Conservation (phyloP, 2,329 filamentous ascomycete genomes). For the Trichoderma hamatum region DNA sequence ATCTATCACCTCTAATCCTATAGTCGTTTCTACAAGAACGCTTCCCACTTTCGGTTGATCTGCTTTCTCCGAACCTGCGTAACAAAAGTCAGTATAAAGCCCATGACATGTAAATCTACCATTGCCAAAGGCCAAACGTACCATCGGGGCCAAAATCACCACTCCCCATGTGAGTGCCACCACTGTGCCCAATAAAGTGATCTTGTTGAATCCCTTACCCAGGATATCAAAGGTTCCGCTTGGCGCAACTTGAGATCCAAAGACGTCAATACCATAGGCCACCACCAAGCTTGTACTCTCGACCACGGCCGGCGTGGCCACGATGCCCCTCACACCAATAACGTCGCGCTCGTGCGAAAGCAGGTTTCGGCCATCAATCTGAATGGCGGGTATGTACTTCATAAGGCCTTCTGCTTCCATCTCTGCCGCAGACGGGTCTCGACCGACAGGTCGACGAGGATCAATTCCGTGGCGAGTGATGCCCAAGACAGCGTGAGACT, state of each 20-base stretch:
- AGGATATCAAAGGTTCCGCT: constrained; percentile 90
- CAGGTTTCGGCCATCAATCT: constrained; percentile 80
- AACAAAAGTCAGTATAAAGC: constrained; percentile 39
- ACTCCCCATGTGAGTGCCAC: constrained; percentile 78
- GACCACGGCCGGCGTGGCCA: constrained; percentile 75
- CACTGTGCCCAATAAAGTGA: constrained; percentile 82
- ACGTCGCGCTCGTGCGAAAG: constrained; percentile 84
- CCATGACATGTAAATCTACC: neutral
- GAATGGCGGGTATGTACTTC: constrained; percentile 74
- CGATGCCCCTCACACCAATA: constrained; percentile 71
- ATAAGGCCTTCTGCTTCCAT: constrained; percentile 77
- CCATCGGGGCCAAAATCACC: constrained; percentile 78
- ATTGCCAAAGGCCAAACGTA: constrained; percentile 50
- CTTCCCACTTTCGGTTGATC: constrained; percentile 66
- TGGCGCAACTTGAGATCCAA: constrained; percentile 82
- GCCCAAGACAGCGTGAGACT: constrained; percentile 73
- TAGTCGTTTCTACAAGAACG: constrained; percentile 36
- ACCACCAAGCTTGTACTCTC: constrained; percentile 93
- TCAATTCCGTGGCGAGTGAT: constrained; percentile 81
- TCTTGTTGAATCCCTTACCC: constrained; percentile 90
- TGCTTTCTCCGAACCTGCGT: constrained; percentile 64
- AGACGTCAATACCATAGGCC: constrained; percentile 86
- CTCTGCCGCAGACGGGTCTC: constrained; percentile 80
- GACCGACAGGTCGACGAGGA: constrained; percentile 80
- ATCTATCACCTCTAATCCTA: constrained; percentile 28